Percentiles rank a stretch among this genome's conserved stretches.
phyloP scores from a whole-genome alignment of 2,329 filamentous ascomycete genomes.

The Aureobasidium zeae region DNA sequence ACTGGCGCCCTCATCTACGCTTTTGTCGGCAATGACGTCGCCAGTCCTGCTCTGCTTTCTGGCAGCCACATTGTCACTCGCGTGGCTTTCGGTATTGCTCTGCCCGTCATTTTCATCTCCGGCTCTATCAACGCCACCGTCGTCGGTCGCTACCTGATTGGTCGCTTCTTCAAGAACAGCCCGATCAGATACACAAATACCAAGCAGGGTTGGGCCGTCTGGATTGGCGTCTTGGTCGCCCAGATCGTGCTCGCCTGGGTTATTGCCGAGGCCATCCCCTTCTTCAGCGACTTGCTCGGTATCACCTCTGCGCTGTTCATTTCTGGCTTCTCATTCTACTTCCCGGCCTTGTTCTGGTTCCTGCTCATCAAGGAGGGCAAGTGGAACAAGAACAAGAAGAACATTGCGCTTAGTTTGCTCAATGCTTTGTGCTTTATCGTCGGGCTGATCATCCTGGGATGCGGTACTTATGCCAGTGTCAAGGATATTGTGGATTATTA shows the following conservation, averaged over 20 bases:
- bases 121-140: constrained; percentile 59
- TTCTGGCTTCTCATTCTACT: constrained; percentile 50
- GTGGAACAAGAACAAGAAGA: constrained; percentile 38
- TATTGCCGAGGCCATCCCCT: constrained; percentile 63
- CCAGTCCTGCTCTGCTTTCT: constrained; percentile 58
- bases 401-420: constrained; percentile 36
- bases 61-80: constrained; percentile 49
- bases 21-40: constrained; percentile 52
- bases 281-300: constrained; percentile 61
- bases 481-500: constrained; percentile 38
- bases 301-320: constrained; percentile 56
- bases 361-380: constrained; percentile 40
- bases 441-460: constrained; percentile 26
- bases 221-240: constrained; percentile 49
- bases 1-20: constrained; percentile 60
- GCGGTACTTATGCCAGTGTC: constrained; percentile 38
- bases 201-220: constrained; percentile 43
- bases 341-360: constrained; percentile 32
- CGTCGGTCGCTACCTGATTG: constrained; percentile 48
- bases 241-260: constrained; percentile 58
- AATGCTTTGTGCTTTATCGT: constrained; percentile 37
- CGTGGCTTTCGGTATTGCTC: constrained; percentile 59
- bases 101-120: constrained; percentile 64
- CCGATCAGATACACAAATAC: constrained; percentile 36
- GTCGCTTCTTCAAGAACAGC: constrained; percentile 52